Base-by-base conservation (phyloP, 495 filamentous ascomycete genomes). In the Penicillium mononematosum region DNA sequence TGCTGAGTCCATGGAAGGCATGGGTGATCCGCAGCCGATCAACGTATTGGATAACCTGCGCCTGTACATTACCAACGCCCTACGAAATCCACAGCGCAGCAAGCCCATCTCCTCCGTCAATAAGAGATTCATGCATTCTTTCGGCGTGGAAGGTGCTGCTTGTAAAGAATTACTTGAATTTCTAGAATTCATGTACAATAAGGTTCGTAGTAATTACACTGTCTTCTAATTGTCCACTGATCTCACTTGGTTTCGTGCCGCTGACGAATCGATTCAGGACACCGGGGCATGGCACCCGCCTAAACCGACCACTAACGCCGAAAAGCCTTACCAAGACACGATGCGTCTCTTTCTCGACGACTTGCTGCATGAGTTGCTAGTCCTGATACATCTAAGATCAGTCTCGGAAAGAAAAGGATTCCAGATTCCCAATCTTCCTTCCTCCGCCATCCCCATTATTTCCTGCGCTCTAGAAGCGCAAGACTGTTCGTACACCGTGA, bases 81-180 rank as follows among this genome's bases (percentile, higher is more conserved):
- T 90, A 46, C 65, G 78, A 31, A 70, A 78, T 38, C 50, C 63
- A 8, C 61, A 69, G 50, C 61, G 68, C 31, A 74, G 76, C 36
- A 84, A 83, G 65, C 61, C 70, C 20, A 89, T 93, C 53, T 80
- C 83, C 4, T 77, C 79, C 14, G 71, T 81, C 8, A 92, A 92
- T 70, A 92, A 90, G 68, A 81, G 80, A 16, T 95, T 90, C 62
- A 74, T 82, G 50, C 75, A 85, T 14, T 81, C 84, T 41, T 88
- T 92, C 66, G 88, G 89, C 14, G 54, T 75, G 11, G 70, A 75
- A 27, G 75, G 75, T 24, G 71, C 70, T 24, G 77, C 83, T 17
- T 89, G 88, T 65, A 74, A 82, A 54, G 72, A 80, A 32, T 62
- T 92, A 34, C 75, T 92, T 36, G 76, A 77, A 47, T 84, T 81